Evolutionary conservation across 805 yeast species (phyloP).

Genomic region (Cyberlindnera xishuangbannaensis): DNA sequence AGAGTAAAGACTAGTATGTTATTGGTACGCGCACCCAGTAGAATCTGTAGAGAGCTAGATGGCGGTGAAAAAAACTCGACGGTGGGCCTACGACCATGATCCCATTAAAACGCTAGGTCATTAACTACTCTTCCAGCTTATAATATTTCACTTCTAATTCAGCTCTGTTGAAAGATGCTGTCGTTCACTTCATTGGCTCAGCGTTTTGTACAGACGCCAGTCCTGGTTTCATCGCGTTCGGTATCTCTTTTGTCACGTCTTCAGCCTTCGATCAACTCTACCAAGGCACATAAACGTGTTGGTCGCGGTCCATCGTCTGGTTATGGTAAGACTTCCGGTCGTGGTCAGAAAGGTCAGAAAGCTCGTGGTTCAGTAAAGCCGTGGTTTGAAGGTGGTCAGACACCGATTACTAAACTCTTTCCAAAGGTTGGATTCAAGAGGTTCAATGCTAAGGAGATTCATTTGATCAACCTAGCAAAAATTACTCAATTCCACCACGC

Average conservation of each 20-base stretch:
- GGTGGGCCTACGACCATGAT: background rate
- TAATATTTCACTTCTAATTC: background rate
- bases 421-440: conserved; percentile 82
- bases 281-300: conserved; percentile 57
- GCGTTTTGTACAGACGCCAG: background rate
- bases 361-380: conserved; percentile 87
- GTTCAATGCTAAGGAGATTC: conserved; percentile 46
- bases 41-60: too few species aligned
- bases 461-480: conserved; percentile 52
- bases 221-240: conserved; percentile 23
- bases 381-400: conserved; percentile 99
- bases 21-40: too few species aligned
- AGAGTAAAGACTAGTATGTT: too few species aligned
- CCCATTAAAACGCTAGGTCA: background rate
- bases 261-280: conserved; percentile 58
- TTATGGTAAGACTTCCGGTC: conserved; percentile 89
- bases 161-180: background rate
- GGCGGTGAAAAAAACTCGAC: conserved; percentile 6
- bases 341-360: conserved; percentile 99
- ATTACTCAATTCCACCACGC: conserved; percentile 65
- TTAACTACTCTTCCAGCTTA: background rate
- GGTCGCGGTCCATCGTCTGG: conserved; percentile 97
- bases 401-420: conserved; percentile 80
- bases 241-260: conserved; percentile 48
- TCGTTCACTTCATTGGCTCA: too few species aligned